Evolutionary conservation across 2,329 filamentous ascomycete species (phyloP).

Genomic region (Coniella vitis): DNA sequence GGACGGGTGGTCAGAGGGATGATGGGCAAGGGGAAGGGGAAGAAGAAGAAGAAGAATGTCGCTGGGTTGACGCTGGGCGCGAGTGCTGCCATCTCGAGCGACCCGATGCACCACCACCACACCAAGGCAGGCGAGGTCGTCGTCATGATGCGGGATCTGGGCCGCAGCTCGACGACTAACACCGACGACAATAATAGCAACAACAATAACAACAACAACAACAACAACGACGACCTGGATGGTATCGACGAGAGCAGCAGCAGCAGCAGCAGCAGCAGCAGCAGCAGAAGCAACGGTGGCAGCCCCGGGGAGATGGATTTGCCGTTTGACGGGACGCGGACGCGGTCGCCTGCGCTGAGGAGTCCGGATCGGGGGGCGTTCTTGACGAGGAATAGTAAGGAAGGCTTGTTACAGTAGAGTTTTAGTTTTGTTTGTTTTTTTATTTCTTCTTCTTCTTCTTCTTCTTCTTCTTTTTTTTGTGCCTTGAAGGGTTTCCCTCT

Average conservation of each 20-base stretch:
- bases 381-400: conserved; percentile 9
- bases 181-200: background rate
- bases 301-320: background rate
- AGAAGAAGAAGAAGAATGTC: too few relatives aligned
- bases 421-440: background rate
- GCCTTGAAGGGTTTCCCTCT: too few relatives aligned
- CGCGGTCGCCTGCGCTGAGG: background rate
- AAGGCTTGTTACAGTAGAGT: conserved; percentile 1
- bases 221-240: too few relatives aligned
- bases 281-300: background rate
- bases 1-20: background rate
- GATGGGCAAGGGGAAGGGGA: too few relatives aligned
- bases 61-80: background rate
- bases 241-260: background rate
- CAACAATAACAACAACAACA: too few relatives aligned
- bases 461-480: too few relatives aligned
- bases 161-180: background rate
- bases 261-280: too few relatives aligned
- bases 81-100: conserved; percentile 3
- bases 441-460: too few relatives aligned
- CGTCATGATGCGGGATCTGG: conserved; percentile 10
- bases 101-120: background rate
- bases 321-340: conserved; percentile 5
- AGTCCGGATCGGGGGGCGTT: background rate
- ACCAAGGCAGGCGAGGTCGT: background rate